Conservation (phyloP, 257 asterid species). For the Jacaranda copaia region DNA sequence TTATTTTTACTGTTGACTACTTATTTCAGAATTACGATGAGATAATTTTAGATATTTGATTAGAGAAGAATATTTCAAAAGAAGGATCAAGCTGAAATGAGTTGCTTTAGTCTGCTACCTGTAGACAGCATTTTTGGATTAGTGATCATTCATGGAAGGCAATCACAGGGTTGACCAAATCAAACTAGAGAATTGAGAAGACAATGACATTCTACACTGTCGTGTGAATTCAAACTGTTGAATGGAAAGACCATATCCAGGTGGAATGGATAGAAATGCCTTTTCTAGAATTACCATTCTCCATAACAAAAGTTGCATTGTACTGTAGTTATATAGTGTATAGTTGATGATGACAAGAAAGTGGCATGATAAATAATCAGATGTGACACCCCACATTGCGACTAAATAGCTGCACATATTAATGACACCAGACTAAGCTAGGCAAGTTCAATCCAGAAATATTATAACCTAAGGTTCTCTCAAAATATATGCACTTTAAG, state of each 20-base stretch:
- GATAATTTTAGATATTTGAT: neutral
- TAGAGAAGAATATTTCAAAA: conserved; percentile 22
- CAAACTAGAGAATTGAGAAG: conserved; percentile 7
- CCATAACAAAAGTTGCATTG: neutral
- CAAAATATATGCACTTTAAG: neutral
- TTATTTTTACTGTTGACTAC: neutral
- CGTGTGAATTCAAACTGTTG: neutral
- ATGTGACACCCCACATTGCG: neutral
- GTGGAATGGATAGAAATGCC: too few species aligned
- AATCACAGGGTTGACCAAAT: neutral
- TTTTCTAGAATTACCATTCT: neutral
- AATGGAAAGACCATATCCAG: too few species aligned
- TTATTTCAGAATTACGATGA: neutral
- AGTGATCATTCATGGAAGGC: neutral
- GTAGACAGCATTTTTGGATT: neutral
- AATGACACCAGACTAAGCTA: neutral
- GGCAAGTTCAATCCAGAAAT: neutral
- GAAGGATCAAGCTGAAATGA: conserved; percentile 4
- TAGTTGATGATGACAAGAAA: conserved; percentile 12
- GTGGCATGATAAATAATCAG: neutral
- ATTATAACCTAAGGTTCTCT: neutral
- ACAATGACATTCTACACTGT: neutral
- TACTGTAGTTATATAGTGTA: too few species aligned
- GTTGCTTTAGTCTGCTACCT: neutral
- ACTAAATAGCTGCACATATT: neutral